Conservation (phyloP, 108 stramenopile genomes). For the Nitzschia sp. region DNA sequence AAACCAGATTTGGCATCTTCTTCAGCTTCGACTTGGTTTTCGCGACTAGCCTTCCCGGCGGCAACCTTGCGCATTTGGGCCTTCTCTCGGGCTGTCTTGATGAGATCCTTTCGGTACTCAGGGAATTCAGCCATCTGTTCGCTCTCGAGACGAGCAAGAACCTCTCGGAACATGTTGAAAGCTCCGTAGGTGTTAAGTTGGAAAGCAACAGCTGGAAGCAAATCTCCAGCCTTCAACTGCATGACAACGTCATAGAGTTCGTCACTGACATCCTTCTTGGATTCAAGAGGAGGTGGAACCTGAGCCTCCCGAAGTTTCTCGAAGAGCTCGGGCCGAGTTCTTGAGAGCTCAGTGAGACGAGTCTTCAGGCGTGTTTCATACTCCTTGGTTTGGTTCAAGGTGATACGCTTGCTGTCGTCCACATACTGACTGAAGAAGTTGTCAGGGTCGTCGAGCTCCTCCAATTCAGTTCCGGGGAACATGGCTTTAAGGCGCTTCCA, state of each 20-base stretch:
- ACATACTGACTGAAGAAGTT: constrained; percentile 84
- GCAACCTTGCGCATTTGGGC: constrained; percentile 88
- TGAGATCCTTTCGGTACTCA: constrained; percentile 87
- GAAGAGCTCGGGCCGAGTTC: constrained; percentile 80
- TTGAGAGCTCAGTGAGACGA: constrained; percentile 74
- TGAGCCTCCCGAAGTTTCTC: constrained; percentile 76
- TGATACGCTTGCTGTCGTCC: constrained; percentile 88
- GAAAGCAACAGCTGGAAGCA: constrained; percentile 96
- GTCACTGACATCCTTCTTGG: constrained; percentile 83
- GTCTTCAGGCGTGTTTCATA: constrained; percentile 93
- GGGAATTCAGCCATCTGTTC: constrained; percentile 92
- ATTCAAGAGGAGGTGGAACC: constrained; percentile 71
- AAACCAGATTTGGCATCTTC: constrained; percentile 92
- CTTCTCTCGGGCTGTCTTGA: constrained; percentile 83
- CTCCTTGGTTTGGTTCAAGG: constrained; percentile 93
- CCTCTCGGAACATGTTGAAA: constrained; percentile 94
- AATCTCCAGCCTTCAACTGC: constrained; percentile 80
- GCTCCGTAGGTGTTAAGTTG: constrained; percentile 97
- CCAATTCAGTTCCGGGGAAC: constrained; percentile 77
- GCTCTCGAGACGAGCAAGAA: constrained; percentile 86
- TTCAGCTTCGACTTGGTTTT: constrained; percentile 88
- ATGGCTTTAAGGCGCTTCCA: constrained; percentile 86
- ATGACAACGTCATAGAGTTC: constrained; percentile 78
- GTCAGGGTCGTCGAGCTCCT: constrained; percentile 91
- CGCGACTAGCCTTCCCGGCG: constrained; percentile 83